Base-by-base conservation (phyloP, 352 stramenopile species). In the Pythium monospermum region DNA sequence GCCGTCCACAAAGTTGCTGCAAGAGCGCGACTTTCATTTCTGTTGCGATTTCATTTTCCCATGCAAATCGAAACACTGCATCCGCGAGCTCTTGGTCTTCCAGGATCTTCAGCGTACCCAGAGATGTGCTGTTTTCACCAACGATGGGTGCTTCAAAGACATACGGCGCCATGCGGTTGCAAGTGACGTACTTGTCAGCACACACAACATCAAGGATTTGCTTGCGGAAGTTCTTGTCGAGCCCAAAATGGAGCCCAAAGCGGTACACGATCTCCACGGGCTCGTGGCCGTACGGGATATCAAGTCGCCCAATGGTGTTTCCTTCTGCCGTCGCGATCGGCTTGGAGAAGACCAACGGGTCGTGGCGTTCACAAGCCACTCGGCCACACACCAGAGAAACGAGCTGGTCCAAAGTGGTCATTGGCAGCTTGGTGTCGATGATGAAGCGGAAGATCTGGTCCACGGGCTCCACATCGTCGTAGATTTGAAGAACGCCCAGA, bases 21-120 rank as follows among this genome's bases (percentile, higher is more conserved):
- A 92, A 60, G 6, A 92, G 64, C 3, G 61, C 64, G 37, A 76
- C 21, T 15, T 80, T 69, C 18, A 86, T 40, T 3, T 71, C 55
- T 16, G 56, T 27, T 4, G 74, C 76, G 28, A 88, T 68, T 32
- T 87, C 83, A 12, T 59, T 64, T n/a, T 71, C 56, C 16, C 50
- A 60, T 0, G 71, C 57, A 47, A 92, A 87, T 22, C 67, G 67
- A 50, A 66, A 83, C 15, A 87, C 69, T 3, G 74, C 79, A 52
- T 92, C 81, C 0, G 67, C 78, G 12, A 92, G 59, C 32, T 92
- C 78, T 41, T 92, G 72, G 31, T 84, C 76, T 36, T 90, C 79
- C 15, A 64, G 51, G 11, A 89, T 68, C 0, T 61, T 48, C 1
- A 87, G 32, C 4, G 67, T 49, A 12, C 72, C 71, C 0, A 71